A percentile compares a stretch with the other conserved stretches of the same genome.
Evolutionary conservation across 2,329 filamentous ascomycete species (phyloP).

Genomic region (Alternaria panax): DNA sequence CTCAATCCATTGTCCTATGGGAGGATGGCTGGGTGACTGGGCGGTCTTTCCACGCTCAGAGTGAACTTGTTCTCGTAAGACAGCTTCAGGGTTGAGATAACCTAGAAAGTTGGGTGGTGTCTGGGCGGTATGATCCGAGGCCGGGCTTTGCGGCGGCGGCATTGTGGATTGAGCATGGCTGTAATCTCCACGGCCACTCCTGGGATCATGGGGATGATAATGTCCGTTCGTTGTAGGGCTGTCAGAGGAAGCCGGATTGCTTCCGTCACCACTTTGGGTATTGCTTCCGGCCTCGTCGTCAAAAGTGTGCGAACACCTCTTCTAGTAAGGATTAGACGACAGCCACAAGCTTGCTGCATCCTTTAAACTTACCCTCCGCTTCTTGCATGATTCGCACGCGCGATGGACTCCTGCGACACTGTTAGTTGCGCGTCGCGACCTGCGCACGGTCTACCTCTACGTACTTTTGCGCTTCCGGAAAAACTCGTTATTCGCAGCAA

Average conservation of each 20-base stretch:
- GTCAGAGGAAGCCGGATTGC: conserved; percentile 42
- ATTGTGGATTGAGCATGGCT: conserved; percentile 39
- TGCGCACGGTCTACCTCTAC: conserved; percentile 29
- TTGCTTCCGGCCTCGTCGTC: conserved; percentile 49
- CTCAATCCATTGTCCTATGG: conserved; percentile 49
- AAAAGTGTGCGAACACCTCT: conserved; percentile 54
- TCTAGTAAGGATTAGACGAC: conserved; percentile 41
- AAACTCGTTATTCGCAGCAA: conserved; percentile 55
- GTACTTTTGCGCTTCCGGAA: conserved; percentile 54
- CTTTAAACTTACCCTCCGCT: conserved; percentile 47
- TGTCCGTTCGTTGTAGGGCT: conserved; percentile 30
- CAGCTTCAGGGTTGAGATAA: conserved; percentile 58
- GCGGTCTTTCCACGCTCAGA: conserved; percentile 43
- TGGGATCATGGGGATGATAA: conserved; percentile 37
- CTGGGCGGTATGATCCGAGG: conserved; percentile 37
- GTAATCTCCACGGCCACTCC: conserved; percentile 36
- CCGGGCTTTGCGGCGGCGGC: conserved; percentile 44
- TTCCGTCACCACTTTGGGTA: conserved; percentile 48
- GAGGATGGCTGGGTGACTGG: conserved; percentile 38
- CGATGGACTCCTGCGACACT: conserved; percentile 47
- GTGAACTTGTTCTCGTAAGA: conserved; percentile 53
- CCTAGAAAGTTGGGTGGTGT: conserved; percentile 55
- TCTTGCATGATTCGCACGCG: conserved; percentile 56
- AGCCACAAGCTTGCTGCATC: conserved; percentile 17
- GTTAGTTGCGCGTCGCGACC: conserved; percentile 34